Conservation (phyloP, 192 early-diverging fungal genomes). For the Irineochytrium annulatum region DNA sequence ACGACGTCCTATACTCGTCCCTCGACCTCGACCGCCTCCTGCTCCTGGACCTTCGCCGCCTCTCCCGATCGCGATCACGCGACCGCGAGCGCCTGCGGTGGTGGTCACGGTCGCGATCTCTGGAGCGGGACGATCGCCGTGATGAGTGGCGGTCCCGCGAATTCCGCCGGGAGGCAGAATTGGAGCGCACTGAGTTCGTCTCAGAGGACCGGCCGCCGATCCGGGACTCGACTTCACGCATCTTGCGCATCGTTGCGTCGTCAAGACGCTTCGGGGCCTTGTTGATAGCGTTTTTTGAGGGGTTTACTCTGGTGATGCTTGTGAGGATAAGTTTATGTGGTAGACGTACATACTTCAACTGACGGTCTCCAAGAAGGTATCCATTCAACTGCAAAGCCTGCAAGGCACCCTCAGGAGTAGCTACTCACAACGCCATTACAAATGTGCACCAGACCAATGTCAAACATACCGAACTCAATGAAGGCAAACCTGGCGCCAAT, state of each 20-base stretch:
- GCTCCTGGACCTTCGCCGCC: neutral
- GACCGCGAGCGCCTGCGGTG: conserved; percentile 33
- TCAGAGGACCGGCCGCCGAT: conserved; percentile 35
- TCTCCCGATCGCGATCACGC: conserved; percentile 17
- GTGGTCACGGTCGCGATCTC: conserved; percentile 6
- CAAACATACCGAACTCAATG: conserved; percentile 63
- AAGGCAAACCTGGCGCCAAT: conserved; percentile 72
- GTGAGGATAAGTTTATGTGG: neutral
- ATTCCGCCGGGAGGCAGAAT: neutral
- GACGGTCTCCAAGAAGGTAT: conserved; percentile 54
- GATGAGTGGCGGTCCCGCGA: neutral
- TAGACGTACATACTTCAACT: conserved; percentile 49
- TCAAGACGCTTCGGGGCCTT: conserved; percentile 49
- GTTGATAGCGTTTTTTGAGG: conserved; percentile 73
- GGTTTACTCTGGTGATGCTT: conserved; percentile 51
- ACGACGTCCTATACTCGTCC: neutral
- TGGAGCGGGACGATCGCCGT: conserved; percentile 12
- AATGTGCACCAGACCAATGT: conserved; percentile 4
- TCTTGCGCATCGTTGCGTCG: conserved; percentile 47
- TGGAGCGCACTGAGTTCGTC: conserved; percentile 13
- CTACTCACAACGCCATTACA: conserved; percentile 8
- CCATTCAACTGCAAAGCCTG: conserved; percentile 65
- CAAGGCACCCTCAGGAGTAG: conserved; percentile 47
- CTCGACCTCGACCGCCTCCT: conserved; percentile 37
- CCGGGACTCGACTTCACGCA: conserved; percentile 47